Evolutionary conservation across 148 eudicot species (phyloP), one percentile per base, ranked within the genome.

Genomic region (Selenicereus undatus): DNA sequence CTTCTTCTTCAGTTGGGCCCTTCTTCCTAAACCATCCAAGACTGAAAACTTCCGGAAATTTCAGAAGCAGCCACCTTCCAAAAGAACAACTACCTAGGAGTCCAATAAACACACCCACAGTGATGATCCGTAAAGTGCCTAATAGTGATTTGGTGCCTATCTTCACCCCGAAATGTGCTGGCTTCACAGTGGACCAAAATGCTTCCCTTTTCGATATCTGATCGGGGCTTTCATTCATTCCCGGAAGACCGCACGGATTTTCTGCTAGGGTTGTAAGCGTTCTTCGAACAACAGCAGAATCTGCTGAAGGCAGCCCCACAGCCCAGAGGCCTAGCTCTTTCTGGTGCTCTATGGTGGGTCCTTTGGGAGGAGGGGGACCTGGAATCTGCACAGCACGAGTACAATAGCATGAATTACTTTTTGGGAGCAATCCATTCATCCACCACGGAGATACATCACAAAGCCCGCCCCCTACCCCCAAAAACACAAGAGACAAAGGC

Each of bases 161-260:
- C 86, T 95, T 95, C 76, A 93, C 97, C 26, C 94, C 93, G 56
- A 95, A 95, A 77, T 95, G 91, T 74, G 97, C 97, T 65, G 98
- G 98, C 81, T 95, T 92, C 36, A 91, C 83, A 36, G 84, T 82
- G 6, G 97, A 83, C 98, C 98, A 95, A 87, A 90, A 95, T 11
- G 85, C 79, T 78, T 90, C 90, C 80, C 97, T 82, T 74, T 85
- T 88, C 6, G 83, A 81, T 13, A 82, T 74, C 7, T 90, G 91
- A 60, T 93, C 90, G 32, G 82, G 77, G 70, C 80, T 90, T 82
- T 94, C 98, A 27, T 89, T 87, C 42, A 79, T 88, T 73, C 98
- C 98, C 11, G 81, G 84, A 71, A 94, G 85, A 65, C 98, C 98
- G 58, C 26, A 48, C 29, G 96, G 98, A 70, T 91, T 89, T 77